Evolutionary conservation across 352 stramenopile species (phyloP), one percentile per base, ranked within the genome.

Genomic region (Phytophthora ramorum): DNA sequence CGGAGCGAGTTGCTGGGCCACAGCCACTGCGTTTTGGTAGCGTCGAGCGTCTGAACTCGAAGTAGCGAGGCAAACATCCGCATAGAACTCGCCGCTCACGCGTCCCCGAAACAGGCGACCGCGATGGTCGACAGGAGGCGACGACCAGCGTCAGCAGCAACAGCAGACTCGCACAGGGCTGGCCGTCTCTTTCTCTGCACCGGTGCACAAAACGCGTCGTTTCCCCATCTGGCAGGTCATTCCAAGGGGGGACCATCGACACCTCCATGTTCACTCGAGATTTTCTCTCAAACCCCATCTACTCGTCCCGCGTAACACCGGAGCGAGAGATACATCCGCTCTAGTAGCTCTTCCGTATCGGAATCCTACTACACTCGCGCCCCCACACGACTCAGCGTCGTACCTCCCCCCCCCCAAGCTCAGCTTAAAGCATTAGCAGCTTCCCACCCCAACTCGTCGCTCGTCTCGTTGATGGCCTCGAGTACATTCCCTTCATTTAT

Each of bases 401-500:
- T 80, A 80, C 45, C n/a, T 17, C 10, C 8, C 40, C 35, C 26
- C 34, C 72, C 28, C 45, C 60, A 70, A 74, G 49, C 64, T 43
- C 20, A 37, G 26, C 40, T 50, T n/a, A n/a, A n/a, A n/a, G n/a
- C n/a, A n/a, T 65, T 56, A 52, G 40, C 63, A 65, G 63, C 59
- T 74, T 75, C n/a, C 59, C 47, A 54, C 34, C 61, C 59, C 53
- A 64, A 79, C 62, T 76, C 62, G 54, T 52, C 44, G 38, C 48
- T 55, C 37, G 24, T 65, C 47, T 37, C 34, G 32, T 76, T 73
- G 43, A 80, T 80, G 72, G 64, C 58, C 68, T 46, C 70, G 60
- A 80, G 72, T 77, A 75, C 69, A 35, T 66, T 70, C 22, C 61
- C 71, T 73, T 74, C 72, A 69, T 76, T 80, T 76, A 74, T 75